Evolutionary conservation across 345 rosid species (phyloP), one percentile per base, ranked within the genome.

Genomic region (Mangifera indica): DNA sequence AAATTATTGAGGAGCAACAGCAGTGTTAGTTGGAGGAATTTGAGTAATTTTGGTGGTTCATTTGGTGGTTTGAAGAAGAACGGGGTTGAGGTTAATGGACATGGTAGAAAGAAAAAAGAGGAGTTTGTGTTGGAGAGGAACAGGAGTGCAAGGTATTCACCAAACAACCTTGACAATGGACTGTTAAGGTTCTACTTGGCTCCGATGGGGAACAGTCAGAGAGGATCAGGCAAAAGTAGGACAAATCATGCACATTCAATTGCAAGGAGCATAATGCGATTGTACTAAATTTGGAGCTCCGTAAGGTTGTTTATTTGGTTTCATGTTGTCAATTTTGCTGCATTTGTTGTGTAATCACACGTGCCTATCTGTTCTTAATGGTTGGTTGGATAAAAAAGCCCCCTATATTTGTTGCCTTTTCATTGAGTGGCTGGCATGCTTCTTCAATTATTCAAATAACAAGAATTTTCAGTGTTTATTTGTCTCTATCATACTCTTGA

Each of bases 11-110:
- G 99, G 76, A 96, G 99, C 77, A 95, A 88, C 69, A 96, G 97
- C 87, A 96, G 98, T 69, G 91, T 91, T 61, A 95, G 98, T 77
- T 95, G 93, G 91, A 88, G 99, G 83, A 93, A 86, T 72, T 85
- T 96, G 0, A 75, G 79, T 18, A 77, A 71, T 76, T 77, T 78
- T n/a, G 91, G 84, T 15, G 91, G 87, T 44, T 59, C 88, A 0
- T 79, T 85, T 57, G 82, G 66, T 54, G 78, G 80, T 77, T 81
- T 63, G 77, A 85, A 88, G 80, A 85, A 87, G 83, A 90, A 79
- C 58, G 77, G 80, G 73, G 87, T 82, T 4, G 97, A 90, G 67
- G 73, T 84, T 10, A 87, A 81, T 37, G 83, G 85, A 59, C 65
- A 81, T 79, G 84, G 84, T 42, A 92, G 83, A 74, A 91, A 89